phyloP scores from a whole-genome alignment of 2,329 filamentous ascomycete species.

The Nannizziopsis arthrosporioides region DNA sequence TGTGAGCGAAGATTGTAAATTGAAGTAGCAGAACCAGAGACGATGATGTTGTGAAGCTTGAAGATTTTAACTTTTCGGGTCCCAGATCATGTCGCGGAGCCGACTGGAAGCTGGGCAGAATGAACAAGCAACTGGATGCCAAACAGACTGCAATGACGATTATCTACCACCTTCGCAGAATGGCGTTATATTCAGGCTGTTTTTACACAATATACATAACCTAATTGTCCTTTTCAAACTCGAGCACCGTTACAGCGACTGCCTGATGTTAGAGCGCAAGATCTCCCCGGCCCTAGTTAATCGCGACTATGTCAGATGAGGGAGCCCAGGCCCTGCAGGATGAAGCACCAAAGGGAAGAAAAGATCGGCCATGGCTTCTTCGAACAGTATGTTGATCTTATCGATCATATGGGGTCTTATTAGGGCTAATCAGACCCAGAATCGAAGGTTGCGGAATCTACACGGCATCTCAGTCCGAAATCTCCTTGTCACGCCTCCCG shows the following conservation, averaged over 20 bases:
- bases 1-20: background rate
- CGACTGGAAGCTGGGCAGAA: background rate
- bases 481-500: constrained; percentile 53
- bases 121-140: background rate
- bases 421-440: constrained; percentile 40
- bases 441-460: constrained; percentile 78
- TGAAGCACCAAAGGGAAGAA: constrained; percentile 26
- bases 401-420: background rate
- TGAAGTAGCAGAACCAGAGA: background rate
- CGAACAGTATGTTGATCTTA: constrained; percentile 34
- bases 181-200: background rate
- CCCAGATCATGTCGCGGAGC: background rate
- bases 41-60: background rate
- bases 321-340: constrained; percentile 12
- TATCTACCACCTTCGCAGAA: background rate
- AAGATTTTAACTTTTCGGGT: constrained; percentile 9
- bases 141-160: background rate
- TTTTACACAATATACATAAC: background rate
- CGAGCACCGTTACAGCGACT: background rate
- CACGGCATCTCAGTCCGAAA: constrained; percentile 81
- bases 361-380: constrained; percentile 41
- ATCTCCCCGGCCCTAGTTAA: background rate
- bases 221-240: background rate
- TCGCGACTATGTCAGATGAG: constrained; percentile 7
- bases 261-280: background rate